Evolutionary conservation across 257 asterid species (phyloP), one percentile per base, ranked within the genome.

Genomic region (Haberlea rhodopensis): DNA sequence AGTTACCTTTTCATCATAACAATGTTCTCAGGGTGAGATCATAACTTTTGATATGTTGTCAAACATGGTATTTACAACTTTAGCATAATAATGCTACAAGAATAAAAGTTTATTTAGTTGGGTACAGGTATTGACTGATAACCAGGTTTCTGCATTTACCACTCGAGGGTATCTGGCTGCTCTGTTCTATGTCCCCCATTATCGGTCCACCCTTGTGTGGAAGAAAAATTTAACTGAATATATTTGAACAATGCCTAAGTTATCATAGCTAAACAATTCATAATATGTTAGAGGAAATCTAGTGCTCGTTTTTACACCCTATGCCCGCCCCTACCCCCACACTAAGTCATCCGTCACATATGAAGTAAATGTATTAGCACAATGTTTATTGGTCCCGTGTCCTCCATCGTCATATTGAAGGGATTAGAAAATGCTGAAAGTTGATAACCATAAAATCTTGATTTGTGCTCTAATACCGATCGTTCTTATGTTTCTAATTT

Each of bases 391-490:
- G 5, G 6, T 43, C 19, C 6, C 0, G 20, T 43, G 51, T 15
- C 51, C 51, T 43, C 18, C n/a, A 16, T 43, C 8, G 51, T 43
- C 19, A 4, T n/a, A 5, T 43, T 16, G 2, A 4, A 43, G 1
- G 51, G 20, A 43, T 43, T 43, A 15, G 51, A 43, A 43, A 25
- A 8, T 19, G 29, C 22, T 21, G 3, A 10, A 20, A 48, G 40
- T 54, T 63, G 66, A 31, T 56, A 19, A 63, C 32, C 61, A 34
- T 51, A 29, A 21, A 53, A 8, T 56, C 57, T 10, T 55, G 26
- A 18, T 37, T 10, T 11, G 21, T 23, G 53, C 45, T 5, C 22
- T 57, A 11, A 54, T 2, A 43, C 20, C 16, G 7, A 6, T 43
- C 20, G 16, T 8, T 27, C 15, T 25, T 27, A 5, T 4, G 15